Evolutionary conservation across 306 rosid species (phyloP).

Genomic region (Quercus rubra): DNA sequence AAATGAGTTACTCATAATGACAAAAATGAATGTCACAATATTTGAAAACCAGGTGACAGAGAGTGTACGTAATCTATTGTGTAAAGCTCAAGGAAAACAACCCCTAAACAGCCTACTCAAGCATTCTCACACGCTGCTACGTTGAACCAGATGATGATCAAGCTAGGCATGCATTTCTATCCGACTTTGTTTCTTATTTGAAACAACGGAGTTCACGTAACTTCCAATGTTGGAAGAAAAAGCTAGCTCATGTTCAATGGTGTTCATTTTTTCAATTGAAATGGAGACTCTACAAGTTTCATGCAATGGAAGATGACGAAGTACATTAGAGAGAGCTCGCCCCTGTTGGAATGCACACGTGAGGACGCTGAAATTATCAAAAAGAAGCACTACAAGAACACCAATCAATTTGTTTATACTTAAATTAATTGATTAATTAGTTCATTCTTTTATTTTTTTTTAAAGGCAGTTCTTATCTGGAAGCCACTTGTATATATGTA

Average conservation of each 20-base stretch:
- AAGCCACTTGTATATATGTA: not conserved
- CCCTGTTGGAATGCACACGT: not conserved
- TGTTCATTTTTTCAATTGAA: not conserved
- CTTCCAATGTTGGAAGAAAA: not conserved
- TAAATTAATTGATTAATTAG: not conserved
- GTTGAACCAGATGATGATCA: constrained; percentile 30
- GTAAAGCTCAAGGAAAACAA: constrained; percentile 63
- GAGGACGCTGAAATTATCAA: not conserved
- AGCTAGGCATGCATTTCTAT: not conserved
- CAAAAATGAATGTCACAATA: not conserved
- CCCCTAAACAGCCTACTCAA: constrained; percentile 50
- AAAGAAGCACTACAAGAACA: not conserved
- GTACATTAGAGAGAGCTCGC: not conserved
- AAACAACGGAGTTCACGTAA: not conserved
- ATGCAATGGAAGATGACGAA: not conserved
- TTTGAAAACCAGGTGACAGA: constrained; percentile 56
- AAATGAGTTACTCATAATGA: not conserved
- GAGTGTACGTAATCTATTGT: constrained; percentile 53
- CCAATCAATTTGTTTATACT: not conserved
- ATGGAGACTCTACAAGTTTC: not conserved
- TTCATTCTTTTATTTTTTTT: not conserved
- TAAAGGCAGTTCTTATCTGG: not conserved
- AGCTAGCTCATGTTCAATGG: not conserved
- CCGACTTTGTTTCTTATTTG: not conserved
- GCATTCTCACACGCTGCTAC: constrained; percentile 76